Base-by-base conservation (phyloP, 768 basidiomycete genomes). In the Amanita phalloides region DNA sequence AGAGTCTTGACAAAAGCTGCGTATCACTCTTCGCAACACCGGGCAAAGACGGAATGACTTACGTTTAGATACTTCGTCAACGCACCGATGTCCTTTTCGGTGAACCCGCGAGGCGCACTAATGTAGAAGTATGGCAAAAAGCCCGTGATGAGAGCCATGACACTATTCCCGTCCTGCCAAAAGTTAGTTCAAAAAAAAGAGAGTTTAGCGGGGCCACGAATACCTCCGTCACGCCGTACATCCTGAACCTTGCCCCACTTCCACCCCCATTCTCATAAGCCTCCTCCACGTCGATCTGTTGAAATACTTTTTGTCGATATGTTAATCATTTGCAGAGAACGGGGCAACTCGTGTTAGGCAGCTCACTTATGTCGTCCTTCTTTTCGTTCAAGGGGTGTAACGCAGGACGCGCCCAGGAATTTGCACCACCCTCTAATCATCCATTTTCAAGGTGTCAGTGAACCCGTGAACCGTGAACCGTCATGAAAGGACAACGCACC, bases 41-140 rank as follows among this genome's bases (percentile, higher is more conserved):
- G 42, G 26, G 26, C 36, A 32, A 14, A 20, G 17, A 23, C 25
- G 37, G 35, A 30, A 46, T 10, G 20, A 65, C 85, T 62, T 45
- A 91, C 93, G 64, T 94, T 95, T 39, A 99, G 64, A 53, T 84
- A 73, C 11, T 75, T 71, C 39, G 68, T 70, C 60, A 99, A 84
- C 0, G 83, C 66, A 2, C 68, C 69, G 2, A 86, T 60, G 58
- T 97, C 92, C 14, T 77, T 73, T 30, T 75, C 69, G 28, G 72
- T 68, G 57, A 97, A 92, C 0, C 93, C 93, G 14, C 86, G 78
- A 30, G 96, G 96, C 28, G 84, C 79, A 3, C 90, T 75, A 38
- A 98, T 69, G 60, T 92, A 99, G 66, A 99, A 96, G 66, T 99
- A 98, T 0, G 96, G 95, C 45, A 81, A 66, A 63, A 96, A 97